Evolutionary conservation across 2,329 filamentous ascomycete species (phyloP).

Genomic region (Fusarium staphyleae): DNA sequence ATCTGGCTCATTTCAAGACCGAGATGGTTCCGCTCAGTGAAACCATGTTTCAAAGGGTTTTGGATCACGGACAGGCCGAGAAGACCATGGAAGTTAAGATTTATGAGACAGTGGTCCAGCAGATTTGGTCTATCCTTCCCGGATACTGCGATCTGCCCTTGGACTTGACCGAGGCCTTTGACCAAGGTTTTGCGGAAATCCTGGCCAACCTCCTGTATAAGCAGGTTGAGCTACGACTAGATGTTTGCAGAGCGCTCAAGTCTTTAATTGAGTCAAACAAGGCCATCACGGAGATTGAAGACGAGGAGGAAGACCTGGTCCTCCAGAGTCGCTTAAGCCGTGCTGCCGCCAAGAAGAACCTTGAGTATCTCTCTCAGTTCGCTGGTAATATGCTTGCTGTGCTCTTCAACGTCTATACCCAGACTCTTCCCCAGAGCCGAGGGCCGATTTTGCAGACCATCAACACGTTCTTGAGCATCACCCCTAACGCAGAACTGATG

Average conservation of each 20-base stretch:
- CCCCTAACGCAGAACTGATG: slow-evolving; percentile 77
- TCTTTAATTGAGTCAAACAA: slow-evolving; percentile 92
- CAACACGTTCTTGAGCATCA: slow-evolving; percentile 92
- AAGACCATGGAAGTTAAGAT: slow-evolving; percentile 98
- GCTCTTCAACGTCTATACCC: slow-evolving; percentile 98
- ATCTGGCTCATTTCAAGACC: slow-evolving; percentile 80
- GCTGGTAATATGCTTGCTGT: slow-evolving; percentile 91
- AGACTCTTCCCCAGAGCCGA: slow-evolving; percentile 90
- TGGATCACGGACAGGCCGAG: slow-evolving; percentile 80
- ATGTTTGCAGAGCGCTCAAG: slow-evolving; percentile 87
- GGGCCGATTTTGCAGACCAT: slow-evolving; percentile 93
- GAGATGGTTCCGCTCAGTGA: slow-evolving; percentile 92
- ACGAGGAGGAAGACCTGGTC: slow-evolving; percentile 73
- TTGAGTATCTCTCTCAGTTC: slow-evolving; percentile 80
- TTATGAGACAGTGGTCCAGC: slow-evolving; percentile 93
- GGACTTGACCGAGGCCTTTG: slow-evolving; percentile 78
- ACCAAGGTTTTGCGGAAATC: slow-evolving; percentile 88
- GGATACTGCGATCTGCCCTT: slow-evolving; percentile 94
- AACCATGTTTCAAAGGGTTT: slow-evolving; percentile 84
- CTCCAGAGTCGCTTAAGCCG: slow-evolving; percentile 81
- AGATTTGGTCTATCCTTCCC: slow-evolving; percentile 92
- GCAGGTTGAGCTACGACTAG: slow-evolving; percentile 84
- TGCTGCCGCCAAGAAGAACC: slow-evolving; percentile 76
- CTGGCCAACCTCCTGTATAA: slow-evolving; percentile 91
- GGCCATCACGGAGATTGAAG: slow-evolving; percentile 74